A percentile compares a stretch with the other conserved stretches of the same genome.
Conservation (phyloP, 768 basidiomycete genomes). For the Suillus ampliporus region DNA sequence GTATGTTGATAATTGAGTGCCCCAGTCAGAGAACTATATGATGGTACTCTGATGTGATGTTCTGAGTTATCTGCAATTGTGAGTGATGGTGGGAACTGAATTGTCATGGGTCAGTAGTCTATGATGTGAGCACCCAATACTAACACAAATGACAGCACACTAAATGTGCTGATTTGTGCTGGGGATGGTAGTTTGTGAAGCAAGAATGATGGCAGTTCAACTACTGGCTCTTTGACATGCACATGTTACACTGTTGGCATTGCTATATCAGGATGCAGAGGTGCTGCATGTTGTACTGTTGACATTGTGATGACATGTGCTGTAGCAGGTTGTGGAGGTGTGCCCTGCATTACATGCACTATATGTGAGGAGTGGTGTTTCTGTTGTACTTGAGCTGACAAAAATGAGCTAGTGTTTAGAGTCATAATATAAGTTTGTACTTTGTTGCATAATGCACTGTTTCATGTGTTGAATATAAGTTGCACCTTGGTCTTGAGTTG, state of each 20-base stretch:
- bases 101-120: not conserved
- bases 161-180: not conserved
- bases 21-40: not conserved
- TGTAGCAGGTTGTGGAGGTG: too few relatives aligned
- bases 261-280: too few relatives aligned
- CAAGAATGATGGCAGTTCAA: conserved; percentile 8
- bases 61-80: not conserved
- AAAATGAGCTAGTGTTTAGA: too few relatives aligned
- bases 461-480: not conserved
- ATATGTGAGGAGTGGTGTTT: too few relatives aligned
- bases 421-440: not conserved
- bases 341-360: too few relatives aligned
- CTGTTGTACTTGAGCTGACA: too few relatives aligned
- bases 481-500: not conserved
- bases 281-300: too few relatives aligned
- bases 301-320: too few relatives aligned
- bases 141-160: not conserved
- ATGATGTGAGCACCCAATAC: not conserved
- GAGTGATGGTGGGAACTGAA: not conserved
- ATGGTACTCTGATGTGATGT: not conserved
- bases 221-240: too few relatives aligned
- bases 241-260: too few relatives aligned
- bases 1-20: not conserved
- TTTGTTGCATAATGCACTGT: not conserved
- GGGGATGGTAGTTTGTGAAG: not conserved